Conservation (phyloP, 352 stramenopile genomes). For the Aphanomyces invadans region DNA sequence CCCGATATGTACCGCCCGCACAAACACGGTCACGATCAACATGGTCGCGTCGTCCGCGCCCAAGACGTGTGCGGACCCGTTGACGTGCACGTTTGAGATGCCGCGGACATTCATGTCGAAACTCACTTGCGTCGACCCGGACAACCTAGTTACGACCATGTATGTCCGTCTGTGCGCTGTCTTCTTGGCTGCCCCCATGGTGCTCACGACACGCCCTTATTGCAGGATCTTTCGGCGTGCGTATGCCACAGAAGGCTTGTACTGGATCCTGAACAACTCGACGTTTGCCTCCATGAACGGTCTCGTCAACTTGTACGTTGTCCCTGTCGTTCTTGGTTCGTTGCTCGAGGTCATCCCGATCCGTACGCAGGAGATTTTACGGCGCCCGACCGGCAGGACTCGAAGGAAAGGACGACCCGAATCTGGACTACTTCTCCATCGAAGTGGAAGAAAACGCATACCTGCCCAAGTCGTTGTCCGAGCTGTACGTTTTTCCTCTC, state of each 20-base stretch:
- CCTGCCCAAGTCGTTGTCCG: background rate
- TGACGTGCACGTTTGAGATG: background rate
- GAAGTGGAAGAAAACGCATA: background rate
- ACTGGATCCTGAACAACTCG: background rate
- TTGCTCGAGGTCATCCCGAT: background rate
- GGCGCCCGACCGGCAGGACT: background rate
- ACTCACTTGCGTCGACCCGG: background rate
- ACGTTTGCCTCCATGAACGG: background rate
- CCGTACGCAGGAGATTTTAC: background rate
- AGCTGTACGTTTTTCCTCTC: background rate
- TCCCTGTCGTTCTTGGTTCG: background rate
- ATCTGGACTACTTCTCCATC: conserved; percentile 1
- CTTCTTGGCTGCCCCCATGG: too few relatives aligned
- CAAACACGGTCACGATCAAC: background rate
- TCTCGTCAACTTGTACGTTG: background rate
- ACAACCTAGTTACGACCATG: background rate
- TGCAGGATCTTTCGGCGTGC: conserved; percentile 1
- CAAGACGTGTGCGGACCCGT: background rate
- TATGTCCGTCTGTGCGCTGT: background rate
- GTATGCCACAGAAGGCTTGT: background rate
- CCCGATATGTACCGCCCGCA: background rate
- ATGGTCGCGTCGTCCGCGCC: background rate
- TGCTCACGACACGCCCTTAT: too few relatives aligned
- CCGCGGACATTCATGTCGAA: background rate
- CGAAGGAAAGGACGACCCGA: background rate